A percentile compares a stretch with the other conserved stretches of the same genome.
phyloP scores from a whole-genome alignment of 257 asterid genomes.

The Solanum dulcamara region DNA sequence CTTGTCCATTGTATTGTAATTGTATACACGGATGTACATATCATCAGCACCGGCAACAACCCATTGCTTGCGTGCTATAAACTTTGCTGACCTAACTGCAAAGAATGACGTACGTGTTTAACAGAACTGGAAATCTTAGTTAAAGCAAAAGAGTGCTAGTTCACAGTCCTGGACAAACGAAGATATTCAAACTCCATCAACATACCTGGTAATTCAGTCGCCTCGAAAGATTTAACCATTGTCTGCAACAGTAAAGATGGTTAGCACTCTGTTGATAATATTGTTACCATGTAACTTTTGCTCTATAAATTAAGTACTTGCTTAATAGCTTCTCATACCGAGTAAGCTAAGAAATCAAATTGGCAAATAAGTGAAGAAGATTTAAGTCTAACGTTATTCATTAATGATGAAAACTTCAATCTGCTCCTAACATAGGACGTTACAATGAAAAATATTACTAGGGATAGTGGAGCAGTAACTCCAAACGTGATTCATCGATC shows the following conservation, averaged over 20 bases:
- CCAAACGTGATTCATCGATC: background rate
- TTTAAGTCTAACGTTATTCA: background rate
- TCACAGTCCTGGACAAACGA: background rate
- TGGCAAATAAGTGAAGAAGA: background rate
- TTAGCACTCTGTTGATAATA: background rate
- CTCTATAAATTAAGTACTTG: background rate
- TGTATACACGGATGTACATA: slow-evolving; percentile 93
- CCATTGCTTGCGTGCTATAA: slow-evolving; percentile 91
- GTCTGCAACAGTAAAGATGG: slow-evolving; percentile 40
- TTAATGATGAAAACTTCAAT: background rate
- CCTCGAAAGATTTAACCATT: slow-evolving; percentile 92
- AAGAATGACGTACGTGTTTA: slow-evolving; percentile 11
- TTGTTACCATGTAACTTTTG: background rate
- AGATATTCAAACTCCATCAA: slow-evolving; percentile 5
- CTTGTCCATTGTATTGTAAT: slow-evolving; percentile 97
- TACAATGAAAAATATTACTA: background rate
- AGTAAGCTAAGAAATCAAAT: background rate
- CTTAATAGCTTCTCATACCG: background rate
- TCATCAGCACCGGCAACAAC: slow-evolving; percentile 99
- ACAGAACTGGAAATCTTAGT: background rate
- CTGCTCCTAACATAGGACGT: background rate
- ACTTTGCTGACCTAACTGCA: slow-evolving; percentile 97
- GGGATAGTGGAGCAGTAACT: background rate
- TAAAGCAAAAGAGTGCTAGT: background rate
- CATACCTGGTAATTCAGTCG: slow-evolving; percentile 90